These are phyloP conservation scores for Filobasidium wieringae DNA, from an alignment of 768 basidiomycete species.

Conservation along the genomic window DNA sequence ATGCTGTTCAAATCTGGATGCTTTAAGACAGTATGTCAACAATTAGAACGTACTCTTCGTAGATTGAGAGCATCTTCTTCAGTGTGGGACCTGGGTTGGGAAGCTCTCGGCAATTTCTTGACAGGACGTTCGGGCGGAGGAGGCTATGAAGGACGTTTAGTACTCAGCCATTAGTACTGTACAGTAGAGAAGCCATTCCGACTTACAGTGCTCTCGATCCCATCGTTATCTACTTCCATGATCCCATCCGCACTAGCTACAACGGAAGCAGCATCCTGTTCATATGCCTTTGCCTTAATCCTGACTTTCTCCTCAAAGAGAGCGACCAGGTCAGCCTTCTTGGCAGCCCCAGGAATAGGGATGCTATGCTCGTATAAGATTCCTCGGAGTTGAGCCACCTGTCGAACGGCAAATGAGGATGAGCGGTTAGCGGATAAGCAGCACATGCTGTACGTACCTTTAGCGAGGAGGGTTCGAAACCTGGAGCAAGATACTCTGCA, in stretches of 20 bases:
- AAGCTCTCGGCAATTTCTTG: too few species aligned
- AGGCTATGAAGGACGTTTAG: too few species aligned
- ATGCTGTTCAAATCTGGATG: too few species aligned
- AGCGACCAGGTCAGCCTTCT: slow-evolving; percentile 32
- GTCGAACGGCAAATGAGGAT: neutral
- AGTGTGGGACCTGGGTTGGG: too few species aligned
- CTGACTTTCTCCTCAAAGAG: slow-evolving; percentile 25
- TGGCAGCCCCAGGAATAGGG: slow-evolving; percentile 17
- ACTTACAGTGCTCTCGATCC: neutral
- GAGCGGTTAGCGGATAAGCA: neutral
- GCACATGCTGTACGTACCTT: slow-evolving; percentile 23
- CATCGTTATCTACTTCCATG: slow-evolving; percentile 10
- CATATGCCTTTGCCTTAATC: slow-evolving; percentile 24
- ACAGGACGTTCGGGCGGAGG: too few species aligned
- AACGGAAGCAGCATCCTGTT: neutral
- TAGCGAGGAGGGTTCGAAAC: slow-evolving; percentile 26
- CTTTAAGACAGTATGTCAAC: too few species aligned
- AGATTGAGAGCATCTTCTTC: too few species aligned
- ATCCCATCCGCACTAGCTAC: slow-evolving; percentile 10
- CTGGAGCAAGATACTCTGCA: slow-evolving; percentile 22
- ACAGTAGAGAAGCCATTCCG: too few species aligned
- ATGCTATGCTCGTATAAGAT: slow-evolving; percentile 28
- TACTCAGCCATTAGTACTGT: too few species aligned
- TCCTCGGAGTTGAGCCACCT: slow-evolving; percentile 35
- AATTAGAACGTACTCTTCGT: too few species aligned